phyloP scores from a whole-genome alignment of 2,329 filamentous ascomycete genomes.

The Exophiala lecanii-corni region DNA sequence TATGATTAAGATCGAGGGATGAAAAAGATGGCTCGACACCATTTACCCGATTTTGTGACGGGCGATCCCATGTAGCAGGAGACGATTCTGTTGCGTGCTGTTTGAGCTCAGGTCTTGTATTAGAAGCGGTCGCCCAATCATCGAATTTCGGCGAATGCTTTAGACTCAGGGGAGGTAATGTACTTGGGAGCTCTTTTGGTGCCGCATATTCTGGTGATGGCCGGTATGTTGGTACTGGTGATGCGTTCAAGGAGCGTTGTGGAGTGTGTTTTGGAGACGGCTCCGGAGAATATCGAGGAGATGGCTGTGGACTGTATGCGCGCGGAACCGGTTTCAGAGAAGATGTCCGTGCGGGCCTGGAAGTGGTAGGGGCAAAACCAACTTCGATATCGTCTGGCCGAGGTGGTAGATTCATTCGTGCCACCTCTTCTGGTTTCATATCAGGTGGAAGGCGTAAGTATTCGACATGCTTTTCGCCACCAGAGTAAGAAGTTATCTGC shows the following conservation, averaged over 20 bases:
- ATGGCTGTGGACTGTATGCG: conserved; percentile 12
- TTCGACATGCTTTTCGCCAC: conserved; percentile 26
- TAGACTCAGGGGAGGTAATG: conserved; percentile 22
- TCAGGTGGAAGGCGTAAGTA: conserved; percentile 24
- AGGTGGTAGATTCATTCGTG: conserved; percentile 25
- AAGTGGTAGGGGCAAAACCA: conserved; percentile 9
- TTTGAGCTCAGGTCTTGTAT: conserved; percentile 19
- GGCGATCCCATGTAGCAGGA: conserved; percentile 9
- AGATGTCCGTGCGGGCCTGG: conserved; percentile 10
- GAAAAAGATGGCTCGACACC: conserved; percentile 19
- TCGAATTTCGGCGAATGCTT: conserved; percentile 10
- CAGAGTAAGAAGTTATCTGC: conserved; percentile 53
- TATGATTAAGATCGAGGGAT: conserved; percentile 43
- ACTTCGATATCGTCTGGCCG: conserved; percentile 26
- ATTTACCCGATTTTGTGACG: not conserved
- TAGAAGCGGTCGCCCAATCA: conserved; percentile 18
- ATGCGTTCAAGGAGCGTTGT: conserved; percentile 1
- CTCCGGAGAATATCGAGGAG: conserved; percentile 15
- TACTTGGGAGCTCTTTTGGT: conserved; percentile 24
- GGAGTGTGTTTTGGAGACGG: conserved; percentile 8
- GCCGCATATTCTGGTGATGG: conserved; percentile 9
- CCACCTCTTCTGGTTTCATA: conserved; percentile 22
- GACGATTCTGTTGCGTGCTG: conserved; percentile 20
- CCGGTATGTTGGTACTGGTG: conserved; percentile 7
- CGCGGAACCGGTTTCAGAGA: conserved; percentile 13